Evolutionary conservation across 805 yeast genomes (phyloP).

Genomic region (Wickerhamomyces bisporus): DNA sequence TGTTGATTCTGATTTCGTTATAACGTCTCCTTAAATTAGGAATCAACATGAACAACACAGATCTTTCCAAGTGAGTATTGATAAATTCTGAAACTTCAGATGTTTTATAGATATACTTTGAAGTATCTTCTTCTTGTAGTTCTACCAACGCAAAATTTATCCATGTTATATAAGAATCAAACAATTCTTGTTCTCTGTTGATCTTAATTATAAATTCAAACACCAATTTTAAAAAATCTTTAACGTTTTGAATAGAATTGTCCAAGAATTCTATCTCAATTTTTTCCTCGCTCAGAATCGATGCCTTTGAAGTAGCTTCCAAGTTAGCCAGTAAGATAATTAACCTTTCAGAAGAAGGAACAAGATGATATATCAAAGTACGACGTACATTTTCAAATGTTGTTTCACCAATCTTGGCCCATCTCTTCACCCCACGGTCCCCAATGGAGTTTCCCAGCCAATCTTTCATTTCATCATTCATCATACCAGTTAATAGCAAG

Average conservation of each 20-base stretch:
- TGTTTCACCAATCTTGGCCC: constrained; percentile 45
- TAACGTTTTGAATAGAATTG: constrained; percentile 10
- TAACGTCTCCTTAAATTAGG: constrained; percentile 19
- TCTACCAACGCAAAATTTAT: constrained; percentile 25
- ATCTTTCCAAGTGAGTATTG: constrained; percentile 19
- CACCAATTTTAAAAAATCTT: constrained; percentile 24
- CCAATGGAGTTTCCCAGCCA: constrained; percentile 65
- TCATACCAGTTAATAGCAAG: constrained; percentile 47
- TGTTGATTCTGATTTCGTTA: constrained; percentile 19
- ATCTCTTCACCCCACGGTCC: constrained; percentile 55
- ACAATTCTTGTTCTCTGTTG: constrained; percentile 41
- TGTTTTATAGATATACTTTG: constrained; percentile 12
- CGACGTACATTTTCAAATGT: constrained; percentile 48
- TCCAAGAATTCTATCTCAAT: constrained; percentile 7
- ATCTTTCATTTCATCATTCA: constrained; percentile 44
- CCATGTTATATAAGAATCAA: constrained; percentile 41
- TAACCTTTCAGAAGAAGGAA: constrained; percentile 53
- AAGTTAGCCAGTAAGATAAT: constrained; percentile 41
- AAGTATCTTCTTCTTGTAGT: constrained; percentile 23
- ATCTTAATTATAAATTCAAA: constrained; percentile 35
- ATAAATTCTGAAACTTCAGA: constrained; percentile 25
- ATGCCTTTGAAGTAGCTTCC: constrained; percentile 34
- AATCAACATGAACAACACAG: constrained; percentile 15
- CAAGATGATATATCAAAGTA: constrained; percentile 40
- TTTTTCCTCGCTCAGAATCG: constrained; percentile 1